Base-by-base conservation (phyloP, 495 filamentous ascomycete species). In the Parathielavia appendiculata region DNA sequence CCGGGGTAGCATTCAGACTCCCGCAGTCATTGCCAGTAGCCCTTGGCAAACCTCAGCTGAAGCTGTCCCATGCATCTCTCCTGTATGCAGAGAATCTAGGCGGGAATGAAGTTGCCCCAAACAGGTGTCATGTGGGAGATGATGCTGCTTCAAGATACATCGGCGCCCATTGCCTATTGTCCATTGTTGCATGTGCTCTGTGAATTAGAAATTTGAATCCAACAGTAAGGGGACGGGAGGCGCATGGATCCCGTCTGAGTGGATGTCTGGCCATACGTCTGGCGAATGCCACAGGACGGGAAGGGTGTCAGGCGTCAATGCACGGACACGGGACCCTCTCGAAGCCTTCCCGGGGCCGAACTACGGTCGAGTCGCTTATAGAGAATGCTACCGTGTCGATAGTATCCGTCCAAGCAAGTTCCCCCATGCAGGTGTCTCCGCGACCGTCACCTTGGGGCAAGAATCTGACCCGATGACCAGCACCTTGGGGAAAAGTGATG, bases 171-270 rank as follows among this genome's bases (percentile, higher is more conserved):
- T n/a, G 61, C 48, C 20, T 58, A 64, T 58, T 51, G 55, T 46
- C 54, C 55, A 53, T 30, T 30, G 26, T 6, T 30, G 26, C 26
- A 30, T 30, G 26, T 17, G 20, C 16, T 16, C 48, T 46, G 41
- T 50, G 44, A 39, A 53, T 60, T 55, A 16, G n/a, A 14, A 20
- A 32, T 7, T 39, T 45, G n/a, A 55, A 56, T 34, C 5, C 26
- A 32, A 35, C 22, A 49, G n/a, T 48, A 65, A 59, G 60, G 58
- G 58, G 51, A 51, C 60, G 60, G 63, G 58, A 66, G 63, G 60
- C 63, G 63, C 60, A 63, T 55, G 48, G 32, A 57, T 54, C 62
- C 59, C 64, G 64, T 62, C 51, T 40, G 26, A 34, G 56, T 40
- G 46, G 55, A 54, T 23, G 56, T 51, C 35, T 8, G 17, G 11